These are phyloP conservation scores for Myriosclerotinia scirpicola DNA, from an alignment of 2,329 filamentous ascomycete genomes.

Conservation along the genomic window DNA sequence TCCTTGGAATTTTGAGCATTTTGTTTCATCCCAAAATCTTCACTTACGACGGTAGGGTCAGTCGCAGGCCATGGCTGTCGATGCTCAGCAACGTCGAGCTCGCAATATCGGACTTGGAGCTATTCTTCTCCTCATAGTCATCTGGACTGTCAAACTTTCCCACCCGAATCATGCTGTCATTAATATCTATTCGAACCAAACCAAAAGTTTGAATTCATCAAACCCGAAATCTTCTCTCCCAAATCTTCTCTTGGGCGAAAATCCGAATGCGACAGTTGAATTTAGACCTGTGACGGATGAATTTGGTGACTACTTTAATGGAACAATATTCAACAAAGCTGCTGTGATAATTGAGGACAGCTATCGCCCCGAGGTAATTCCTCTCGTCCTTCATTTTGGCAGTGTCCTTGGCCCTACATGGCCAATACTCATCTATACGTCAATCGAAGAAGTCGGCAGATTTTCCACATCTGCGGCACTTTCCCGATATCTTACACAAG, in stretches of 20 bases:
- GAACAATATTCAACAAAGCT: constrained; percentile 37
- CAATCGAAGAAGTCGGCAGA: constrained; percentile 33
- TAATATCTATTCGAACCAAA: constrained; percentile 27
- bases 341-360: constrained; percentile 45
- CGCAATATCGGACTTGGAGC: constrained; percentile 34
- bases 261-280: constrained; percentile 18
- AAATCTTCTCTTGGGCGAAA: background rate
- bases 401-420: constrained; percentile 46
- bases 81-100: constrained; percentile 34
- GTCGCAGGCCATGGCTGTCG: constrained; percentile 27
- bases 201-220: constrained; percentile 10
- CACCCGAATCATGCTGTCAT: constrained; percentile 32
- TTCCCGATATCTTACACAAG: constrained; percentile 41
- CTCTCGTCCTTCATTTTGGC: constrained; percentile 45
- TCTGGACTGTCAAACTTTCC: constrained; percentile 35
- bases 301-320: constrained; percentile 30
- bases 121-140: constrained; percentile 32
- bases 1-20: background rate
- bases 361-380: constrained; percentile 41
- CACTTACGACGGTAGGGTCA: background rate
- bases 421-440: constrained; percentile 49
- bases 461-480: constrained; percentile 43
- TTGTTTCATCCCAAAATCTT: background rate
- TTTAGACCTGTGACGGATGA: background rate
- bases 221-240: constrained; percentile 4